These are phyloP conservation scores for Ailanthus altissimus DNA, from an alignment of 345 rosid genomes.

Conservation along the genomic window DNA sequence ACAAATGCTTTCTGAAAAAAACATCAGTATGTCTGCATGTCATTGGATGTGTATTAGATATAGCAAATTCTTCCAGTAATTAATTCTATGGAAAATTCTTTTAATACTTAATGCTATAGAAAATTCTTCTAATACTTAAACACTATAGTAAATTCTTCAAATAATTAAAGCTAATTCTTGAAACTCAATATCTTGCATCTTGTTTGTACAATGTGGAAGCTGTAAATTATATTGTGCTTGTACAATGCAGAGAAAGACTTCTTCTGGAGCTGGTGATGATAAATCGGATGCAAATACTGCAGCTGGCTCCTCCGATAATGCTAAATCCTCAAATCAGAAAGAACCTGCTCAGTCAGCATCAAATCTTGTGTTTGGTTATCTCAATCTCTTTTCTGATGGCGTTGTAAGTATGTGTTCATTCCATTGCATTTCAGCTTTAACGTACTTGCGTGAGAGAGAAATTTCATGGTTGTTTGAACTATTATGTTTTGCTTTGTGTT, in stretches of 20 bases:
- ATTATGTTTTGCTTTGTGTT: background rate
- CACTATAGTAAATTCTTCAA: too few species aligned
- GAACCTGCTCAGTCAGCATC: constrained; percentile 51
- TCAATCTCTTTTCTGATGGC: constrained; percentile 97
- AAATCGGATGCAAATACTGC: constrained; percentile 40
- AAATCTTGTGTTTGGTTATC: constrained; percentile 92
- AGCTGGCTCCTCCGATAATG: constrained; percentile 29
- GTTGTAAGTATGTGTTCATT: constrained; percentile 72
- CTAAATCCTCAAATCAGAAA: constrained; percentile 34
- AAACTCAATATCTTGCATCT: background rate
- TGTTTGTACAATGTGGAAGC: constrained; percentile 7
- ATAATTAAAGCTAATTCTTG: background rate
- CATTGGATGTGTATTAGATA: background rate
- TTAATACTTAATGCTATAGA: too few species aligned
- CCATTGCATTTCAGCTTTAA: constrained; percentile 16
- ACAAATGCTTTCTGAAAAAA: background rate
- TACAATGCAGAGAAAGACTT: constrained; percentile 63
- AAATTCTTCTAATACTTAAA: background rate
- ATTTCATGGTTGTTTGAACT: background rate
- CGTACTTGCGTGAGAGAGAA: constrained; percentile 1
- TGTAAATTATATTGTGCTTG: constrained; percentile 17
- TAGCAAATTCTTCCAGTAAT: background rate
- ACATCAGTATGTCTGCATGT: background rate
- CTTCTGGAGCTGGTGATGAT: constrained; percentile 36
- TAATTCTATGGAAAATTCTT: too few species aligned